Evolutionary conservation across 1,284 basidiomycete genomes (phyloP), one percentile per base, ranked within the genome.

Genomic region (Melampsora americana): DNA sequence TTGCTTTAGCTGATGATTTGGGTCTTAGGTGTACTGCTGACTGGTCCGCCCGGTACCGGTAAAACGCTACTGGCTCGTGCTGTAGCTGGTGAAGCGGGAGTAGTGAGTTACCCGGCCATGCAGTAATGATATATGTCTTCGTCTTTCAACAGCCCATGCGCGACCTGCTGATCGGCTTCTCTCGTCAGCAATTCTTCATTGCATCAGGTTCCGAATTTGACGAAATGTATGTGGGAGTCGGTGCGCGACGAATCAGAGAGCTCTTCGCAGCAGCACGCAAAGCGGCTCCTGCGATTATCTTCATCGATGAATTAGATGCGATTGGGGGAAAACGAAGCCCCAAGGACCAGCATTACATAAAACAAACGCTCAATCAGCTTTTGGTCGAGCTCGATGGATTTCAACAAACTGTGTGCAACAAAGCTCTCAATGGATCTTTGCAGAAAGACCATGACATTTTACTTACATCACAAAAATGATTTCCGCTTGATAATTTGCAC

Each of bases 61-160:
- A 98, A 98, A 86, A 99, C 95, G 1, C 89, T 98, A 87, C 87
- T 99, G 16, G 95, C 95, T 3, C 87, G 95, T 77, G 95, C 95
- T 14, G 92, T 98, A 6, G 95, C 95, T 18, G 96, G 96, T 71
- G 95, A 99, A 85, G 96, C 95, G 14, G 95, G 92, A 59, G 94
- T 97, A 18, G 83, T 83, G 78, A 77, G 82, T 79, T 60, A 6
- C 39, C 7, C 39, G 7, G 7, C 7, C 39, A 39, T 39, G 39
- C 39, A 39, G 9, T 12, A 3, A 39, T 9, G 9, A 35, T 9
- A 39, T 39, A 39, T 39, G 7, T 39, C 39, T 39, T 39, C 39
- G 39, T 39, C 39, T 39, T 39, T 39, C 39, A 39, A 39, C 39
- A 9, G 35, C 9, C 7, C 3, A 9, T 39, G 39, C 12, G 39